Conservation (phyloP, 2,329 filamentous ascomycete genomes). For the Rhexocercosporidium sp. region DNA sequence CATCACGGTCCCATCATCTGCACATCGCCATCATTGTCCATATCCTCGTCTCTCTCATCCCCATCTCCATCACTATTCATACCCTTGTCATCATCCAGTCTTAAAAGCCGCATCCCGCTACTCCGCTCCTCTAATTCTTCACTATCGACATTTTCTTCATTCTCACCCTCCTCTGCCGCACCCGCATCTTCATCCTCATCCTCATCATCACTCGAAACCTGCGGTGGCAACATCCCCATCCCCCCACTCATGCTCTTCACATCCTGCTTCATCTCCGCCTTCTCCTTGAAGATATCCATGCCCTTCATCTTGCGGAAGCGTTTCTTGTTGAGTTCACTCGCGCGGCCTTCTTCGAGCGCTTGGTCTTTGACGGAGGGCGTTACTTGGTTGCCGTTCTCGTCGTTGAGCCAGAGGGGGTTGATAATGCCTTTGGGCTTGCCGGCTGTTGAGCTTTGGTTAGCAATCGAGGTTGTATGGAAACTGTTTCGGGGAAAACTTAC, state of each 20-base stretch:
- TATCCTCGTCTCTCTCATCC: neutral
- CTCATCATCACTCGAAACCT: neutral
- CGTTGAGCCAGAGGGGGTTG: constrained; percentile 52
- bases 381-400: constrained; percentile 58
- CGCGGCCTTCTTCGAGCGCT: constrained; percentile 50
- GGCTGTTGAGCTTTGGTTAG: constrained; percentile 20
- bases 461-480: neutral
- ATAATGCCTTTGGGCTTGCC: constrained; percentile 18
- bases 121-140: neutral
- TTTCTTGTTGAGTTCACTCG: constrained; percentile 33
- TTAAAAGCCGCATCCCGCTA: neutral
- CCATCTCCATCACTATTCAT: neutral
- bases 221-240: neutral
- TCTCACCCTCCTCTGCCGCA: neutral
- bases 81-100: neutral
- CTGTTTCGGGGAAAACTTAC: constrained; percentile 20
- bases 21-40: neutral
- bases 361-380: constrained; percentile 62
- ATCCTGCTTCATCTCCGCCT: neutral
- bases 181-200: neutral
- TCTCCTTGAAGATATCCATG: constrained; percentile 13
- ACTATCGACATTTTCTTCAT: neutral
- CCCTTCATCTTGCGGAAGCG: constrained; percentile 29
- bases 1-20: neutral
- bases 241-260: constrained; percentile 7